Percentiles rank a stretch among this genome's conserved stretches.
These are phyloP conservation scores for Euclidium syriacum DNA, from an alignment of 345 rosid species.

Conservation along the genomic window DNA sequence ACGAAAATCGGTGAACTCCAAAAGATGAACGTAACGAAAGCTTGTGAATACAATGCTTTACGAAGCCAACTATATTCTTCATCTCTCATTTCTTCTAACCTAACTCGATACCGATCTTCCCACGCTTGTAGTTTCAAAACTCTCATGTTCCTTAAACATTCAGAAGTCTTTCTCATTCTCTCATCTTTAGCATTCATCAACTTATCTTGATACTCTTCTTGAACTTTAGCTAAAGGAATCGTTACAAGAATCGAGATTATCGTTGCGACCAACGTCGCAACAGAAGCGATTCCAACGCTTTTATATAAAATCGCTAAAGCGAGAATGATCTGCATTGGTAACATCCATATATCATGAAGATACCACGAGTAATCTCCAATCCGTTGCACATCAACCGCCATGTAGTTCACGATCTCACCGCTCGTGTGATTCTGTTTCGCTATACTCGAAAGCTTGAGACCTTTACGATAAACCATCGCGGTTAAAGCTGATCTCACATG, in stretches of 20 bases:
- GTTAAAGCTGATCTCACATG: constrained; percentile 98
- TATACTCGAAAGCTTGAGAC: constrained; percentile 82
- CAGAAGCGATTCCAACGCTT: constrained; percentile 92
- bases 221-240: constrained; percentile 78
- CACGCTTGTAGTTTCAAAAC: constrained; percentile 97
- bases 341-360: constrained; percentile 99
- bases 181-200: constrained; percentile 98
- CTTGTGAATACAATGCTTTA: constrained; percentile 95
- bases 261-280: constrained; percentile 90
- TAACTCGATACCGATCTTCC: constrained; percentile 85
- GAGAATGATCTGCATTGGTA: constrained; percentile 91
- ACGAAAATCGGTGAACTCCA: constrained; percentile 99
- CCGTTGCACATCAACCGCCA: constrained; percentile 99
- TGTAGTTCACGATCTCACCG: constrained; percentile 93
- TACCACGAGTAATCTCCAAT: constrained; percentile 98
- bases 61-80: constrained; percentile 93
- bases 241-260: constrained; percentile 80
- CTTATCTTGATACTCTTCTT: constrained; percentile 94
- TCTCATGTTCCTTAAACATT: constrained; percentile 97
- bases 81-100: constrained; percentile 83
- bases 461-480: constrained; percentile 91
- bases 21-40: constrained; percentile 89
- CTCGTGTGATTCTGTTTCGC: constrained; percentile 94
- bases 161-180: constrained; percentile 99
- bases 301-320: constrained; percentile 92